phyloP scores from a whole-genome alignment of 2,329 filamentous ascomycete genomes.

The Venturia effusa region DNA sequence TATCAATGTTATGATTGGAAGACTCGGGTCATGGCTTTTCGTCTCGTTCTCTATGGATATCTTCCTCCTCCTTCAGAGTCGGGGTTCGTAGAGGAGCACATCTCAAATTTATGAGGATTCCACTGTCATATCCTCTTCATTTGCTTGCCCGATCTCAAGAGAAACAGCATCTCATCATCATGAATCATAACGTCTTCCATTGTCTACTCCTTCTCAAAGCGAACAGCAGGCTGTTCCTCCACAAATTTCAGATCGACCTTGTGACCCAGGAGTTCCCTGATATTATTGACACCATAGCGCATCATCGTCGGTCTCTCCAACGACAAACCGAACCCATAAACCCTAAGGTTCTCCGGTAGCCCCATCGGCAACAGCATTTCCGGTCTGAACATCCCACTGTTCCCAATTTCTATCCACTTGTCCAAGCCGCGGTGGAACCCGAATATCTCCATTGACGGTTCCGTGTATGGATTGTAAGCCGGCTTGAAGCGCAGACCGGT shows the following conservation, averaged over 20 bases:
- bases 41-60: background rate
- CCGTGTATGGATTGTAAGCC: slow-evolving; percentile 90
- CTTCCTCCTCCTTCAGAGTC: background rate
- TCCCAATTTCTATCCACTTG: slow-evolving; percentile 95
- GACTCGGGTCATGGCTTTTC: background rate
- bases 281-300: slow-evolving; percentile 65
- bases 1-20: background rate
- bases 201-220: slow-evolving; percentile 68
- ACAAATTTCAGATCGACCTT: slow-evolving; percentile 94
- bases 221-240: slow-evolving; percentile 79
- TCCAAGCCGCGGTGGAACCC: slow-evolving; percentile 80
- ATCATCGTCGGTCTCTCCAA: slow-evolving; percentile 97
- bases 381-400: slow-evolving; percentile 96
- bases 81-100: background rate
- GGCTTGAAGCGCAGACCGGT: slow-evolving; percentile 85
- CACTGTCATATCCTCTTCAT: background rate
- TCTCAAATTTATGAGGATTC: background rate
- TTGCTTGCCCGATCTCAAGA: background rate
- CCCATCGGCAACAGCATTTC: slow-evolving; percentile 97
- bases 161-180: background rate
- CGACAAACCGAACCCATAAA: slow-evolving; percentile 88
- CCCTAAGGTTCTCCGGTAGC: slow-evolving; percentile 77
- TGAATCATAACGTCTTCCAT: background rate
- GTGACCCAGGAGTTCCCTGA: slow-evolving; percentile 84
- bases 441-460: slow-evolving; percentile 97